Evolutionary conservation across 225 moss, liverwort and hornwort genomes (phyloP), one percentile per base, ranked within the genome.

Genomic region (Thuidium tamariscinum): DNA sequence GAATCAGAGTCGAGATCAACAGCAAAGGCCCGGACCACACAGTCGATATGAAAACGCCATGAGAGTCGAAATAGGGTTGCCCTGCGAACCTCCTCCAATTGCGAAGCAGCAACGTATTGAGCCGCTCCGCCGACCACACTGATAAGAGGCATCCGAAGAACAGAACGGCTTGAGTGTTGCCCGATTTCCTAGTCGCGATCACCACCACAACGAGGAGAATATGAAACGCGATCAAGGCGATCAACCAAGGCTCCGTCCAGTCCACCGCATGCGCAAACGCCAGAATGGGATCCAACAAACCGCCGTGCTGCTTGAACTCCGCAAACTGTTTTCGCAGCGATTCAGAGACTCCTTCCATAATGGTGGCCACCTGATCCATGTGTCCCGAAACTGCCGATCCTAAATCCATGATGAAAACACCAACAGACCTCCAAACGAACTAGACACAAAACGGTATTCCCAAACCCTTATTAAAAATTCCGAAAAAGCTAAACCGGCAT

Each of bases 221-320:
- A 72, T 97, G 96, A 86, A 92, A 90, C 59, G 87, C 86, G 85
- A 97, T 87, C 44, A 97, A 91, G n/a, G 84, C 93, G 52, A 96
- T 88, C 69, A 96, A 67, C 96, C 95, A 97, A 21, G 96, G 96
- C 87, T 97, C 96, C 89, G 91, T 95, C 96, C 96, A 97, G 80
- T 97, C 92, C 51, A 97, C 95, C 13, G 96, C 95, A 70, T 91
- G 95, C 80, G 89, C 91, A 60, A 97, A 97, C 13, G 90, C 91
- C 65, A 95, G 87, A 81, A 97, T 85, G 17, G 95, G 91, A 83
- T 95, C 94, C 82, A 90, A 83, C 30, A 95, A 79, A 62, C 93
- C 93, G 26, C 94, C 95, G 27, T 94, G 92, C 85, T 92, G 90
- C 85, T 84, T 81, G 75, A 95, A 90, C 61, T 92, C 87, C 62